Percentiles rank a stretch among this genome's conserved stretches.
These are phyloP conservation scores for Termitomyces sp. DNA, from an alignment of 768 basidiomycete genomes.

Conservation along the genomic window DNA sequence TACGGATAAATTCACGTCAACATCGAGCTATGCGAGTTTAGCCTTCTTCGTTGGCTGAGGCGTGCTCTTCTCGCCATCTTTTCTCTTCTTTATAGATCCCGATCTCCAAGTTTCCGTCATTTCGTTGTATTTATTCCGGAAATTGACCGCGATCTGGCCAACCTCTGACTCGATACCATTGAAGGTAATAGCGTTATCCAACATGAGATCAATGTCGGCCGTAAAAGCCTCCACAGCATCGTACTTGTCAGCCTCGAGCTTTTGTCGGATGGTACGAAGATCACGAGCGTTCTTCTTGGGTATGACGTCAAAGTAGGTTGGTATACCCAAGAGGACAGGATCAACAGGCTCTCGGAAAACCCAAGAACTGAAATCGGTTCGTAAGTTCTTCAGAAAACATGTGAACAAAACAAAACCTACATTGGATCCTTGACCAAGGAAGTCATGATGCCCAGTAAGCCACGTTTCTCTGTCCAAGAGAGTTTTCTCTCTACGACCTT, in stretches of 20 bases:
- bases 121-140: constrained; percentile 51
- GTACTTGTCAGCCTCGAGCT: constrained; percentile 81
- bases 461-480: constrained; percentile 74
- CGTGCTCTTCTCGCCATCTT: constrained; percentile 62
- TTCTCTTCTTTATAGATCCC: constrained; percentile 61
- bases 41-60: constrained; percentile 66
- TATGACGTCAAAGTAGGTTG: constrained; percentile 85
- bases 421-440: constrained; percentile 63
- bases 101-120: constrained; percentile 45
- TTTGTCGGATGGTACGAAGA: constrained; percentile 72
- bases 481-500: constrained; percentile 72
- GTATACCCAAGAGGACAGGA: constrained; percentile 75
- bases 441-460: constrained; percentile 65
- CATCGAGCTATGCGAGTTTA: constrained; percentile 45
- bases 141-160: constrained; percentile 50
- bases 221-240: constrained; percentile 73
- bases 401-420: constrained; percentile 24
- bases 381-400: background rate
- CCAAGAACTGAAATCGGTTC: constrained; percentile 46
- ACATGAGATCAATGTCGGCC: constrained; percentile 84
- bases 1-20: constrained; percentile 12
- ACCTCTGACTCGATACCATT: constrained; percentile 81
- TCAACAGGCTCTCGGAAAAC: constrained; percentile 88
- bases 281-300: constrained; percentile 85
- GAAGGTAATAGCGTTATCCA: constrained; percentile 84